phyloP scores from a whole-genome alignment of 352 stramenopile species.

The Phytophthora agathidicida region DNA sequence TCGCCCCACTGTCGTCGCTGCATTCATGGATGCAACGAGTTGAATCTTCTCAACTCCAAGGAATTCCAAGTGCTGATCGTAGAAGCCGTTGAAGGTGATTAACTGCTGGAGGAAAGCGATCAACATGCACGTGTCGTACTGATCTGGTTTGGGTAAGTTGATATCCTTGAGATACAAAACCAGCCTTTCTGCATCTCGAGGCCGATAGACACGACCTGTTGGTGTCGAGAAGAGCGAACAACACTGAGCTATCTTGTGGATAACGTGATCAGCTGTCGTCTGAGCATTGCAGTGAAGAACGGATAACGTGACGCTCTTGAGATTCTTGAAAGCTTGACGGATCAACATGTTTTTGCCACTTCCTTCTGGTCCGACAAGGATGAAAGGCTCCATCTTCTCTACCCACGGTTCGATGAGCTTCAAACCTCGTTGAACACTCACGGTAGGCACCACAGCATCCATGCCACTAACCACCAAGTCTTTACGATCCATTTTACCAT shows the following conservation, averaged over 20 bases:
- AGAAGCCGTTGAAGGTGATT: slow-evolving; percentile 96
- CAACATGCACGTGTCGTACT: slow-evolving; percentile 97
- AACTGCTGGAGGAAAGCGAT: slow-evolving; percentile 97
- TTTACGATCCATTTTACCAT: slow-evolving; percentile 64
- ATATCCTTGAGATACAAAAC: slow-evolving; percentile 97
- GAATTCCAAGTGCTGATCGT: slow-evolving; percentile 95
- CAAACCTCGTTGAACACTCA: slow-evolving; percentile 88
- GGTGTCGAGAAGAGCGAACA: slow-evolving; percentile 94
- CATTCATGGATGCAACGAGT: slow-evolving; percentile 95
- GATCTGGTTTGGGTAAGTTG: slow-evolving; percentile 94
- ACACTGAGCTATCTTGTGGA: slow-evolving; percentile 94
- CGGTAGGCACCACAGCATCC: slow-evolving; percentile 63
- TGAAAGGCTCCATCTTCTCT: slow-evolving; percentile 93
- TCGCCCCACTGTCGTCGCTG: slow-evolving; percentile 91
- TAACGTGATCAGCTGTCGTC: slow-evolving; percentile 94
- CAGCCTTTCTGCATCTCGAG: slow-evolving; percentile 91
- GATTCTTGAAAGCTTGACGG: slow-evolving; percentile 85
- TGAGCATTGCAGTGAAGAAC: slow-evolving; percentile 95
- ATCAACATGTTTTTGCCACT: slow-evolving; percentile 96
- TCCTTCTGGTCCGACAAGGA: slow-evolving; percentile 94
- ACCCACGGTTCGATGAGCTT: slow-evolving; percentile 93
- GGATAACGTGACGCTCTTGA: slow-evolving; percentile 77
- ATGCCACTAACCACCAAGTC: slow-evolving; percentile 49
- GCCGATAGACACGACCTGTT: slow-evolving; percentile 92
- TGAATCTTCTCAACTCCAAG: slow-evolving; percentile 93